These are phyloP conservation scores for Aspergillus luchuensis DNA, from an alignment of 2,329 filamentous ascomycete genomes.

Conservation along the genomic window DNA sequence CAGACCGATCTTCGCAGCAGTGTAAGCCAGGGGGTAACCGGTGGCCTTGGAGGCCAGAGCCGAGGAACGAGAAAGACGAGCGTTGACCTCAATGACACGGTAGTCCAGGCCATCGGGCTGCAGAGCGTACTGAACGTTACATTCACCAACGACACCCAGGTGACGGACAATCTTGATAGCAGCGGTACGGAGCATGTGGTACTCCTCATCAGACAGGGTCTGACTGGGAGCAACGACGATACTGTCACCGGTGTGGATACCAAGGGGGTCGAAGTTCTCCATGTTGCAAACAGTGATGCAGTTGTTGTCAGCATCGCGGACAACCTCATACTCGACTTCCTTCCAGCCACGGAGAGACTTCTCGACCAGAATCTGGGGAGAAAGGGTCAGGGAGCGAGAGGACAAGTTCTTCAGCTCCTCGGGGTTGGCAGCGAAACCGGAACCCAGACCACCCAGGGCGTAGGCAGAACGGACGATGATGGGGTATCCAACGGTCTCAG, in stretches of 20 bases:
- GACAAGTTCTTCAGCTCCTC: constrained; percentile 94
- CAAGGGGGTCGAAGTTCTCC: constrained; percentile 98
- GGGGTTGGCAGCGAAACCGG: constrained; percentile 90
- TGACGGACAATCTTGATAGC: constrained; percentile 98
- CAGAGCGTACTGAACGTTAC: constrained; percentile 96
- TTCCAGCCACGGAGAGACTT: constrained; percentile 99
- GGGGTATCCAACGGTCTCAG: constrained; percentile 85
- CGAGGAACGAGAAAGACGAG: constrained; percentile 94
- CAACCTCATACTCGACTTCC: constrained; percentile 97
- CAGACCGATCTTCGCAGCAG: constrained; percentile 95
- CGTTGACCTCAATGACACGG: constrained; percentile 98
- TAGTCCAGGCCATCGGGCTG: constrained; percentile 97
- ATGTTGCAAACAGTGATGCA: constrained; percentile 99
- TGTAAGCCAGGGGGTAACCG: constrained; percentile 95
- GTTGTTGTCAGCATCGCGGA: constrained; percentile 95
- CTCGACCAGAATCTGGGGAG: constrained; percentile 95
- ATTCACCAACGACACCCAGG: constrained; percentile 95
- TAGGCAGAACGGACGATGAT: constrained; percentile 98
- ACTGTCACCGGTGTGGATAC: constrained; percentile 97
- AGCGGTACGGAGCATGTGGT: constrained; percentile 97
- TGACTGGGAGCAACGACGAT: constrained; percentile 97
- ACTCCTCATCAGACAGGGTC: constrained; percentile 96
- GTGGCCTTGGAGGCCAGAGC: constrained; percentile 97
- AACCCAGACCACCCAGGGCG: constrained; percentile 91
- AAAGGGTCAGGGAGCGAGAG: constrained; percentile 86